Evolutionary conservation across 768 basidiomycete genomes (phyloP).

Genomic region (Sporobolomyces phaffii): DNA sequence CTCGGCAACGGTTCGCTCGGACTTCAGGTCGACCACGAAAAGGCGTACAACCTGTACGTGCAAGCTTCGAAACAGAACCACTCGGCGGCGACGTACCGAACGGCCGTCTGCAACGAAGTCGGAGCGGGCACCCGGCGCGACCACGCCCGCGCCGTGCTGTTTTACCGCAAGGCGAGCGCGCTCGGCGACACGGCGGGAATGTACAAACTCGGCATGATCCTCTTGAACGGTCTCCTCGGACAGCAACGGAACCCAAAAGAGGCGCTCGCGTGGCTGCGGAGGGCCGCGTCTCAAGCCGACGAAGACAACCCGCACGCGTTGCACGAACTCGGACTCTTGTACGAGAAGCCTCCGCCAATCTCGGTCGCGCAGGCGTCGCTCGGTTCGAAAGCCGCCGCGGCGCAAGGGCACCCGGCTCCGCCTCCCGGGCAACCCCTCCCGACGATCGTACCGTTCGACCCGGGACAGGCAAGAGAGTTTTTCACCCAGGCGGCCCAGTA

Average conservation of each 20-base stretch:
- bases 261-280: slow-evolving; percentile 85
- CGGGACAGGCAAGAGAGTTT: slow-evolving; percentile 71
- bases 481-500: slow-evolving; percentile 87
- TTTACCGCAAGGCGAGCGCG: slow-evolving; percentile 93
- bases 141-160: slow-evolving; percentile 78
- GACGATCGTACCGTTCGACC: slow-evolving; percentile 68
- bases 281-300: slow-evolving; percentile 94
- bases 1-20: slow-evolving; percentile 92
- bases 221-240: slow-evolving; percentile 73
- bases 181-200: slow-evolving; percentile 95
- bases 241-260: slow-evolving; percentile 82
- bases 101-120: slow-evolving; percentile 97
- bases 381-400: slow-evolving; percentile 26
- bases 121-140: slow-evolving; percentile 91
- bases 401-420: slow-evolving; percentile 15
- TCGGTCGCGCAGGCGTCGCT: slow-evolving; percentile 19
- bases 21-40: slow-evolving; percentile 93
- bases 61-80: slow-evolving; percentile 98
- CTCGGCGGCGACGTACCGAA: slow-evolving; percentile 86
- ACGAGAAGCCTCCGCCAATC: slow-evolving; percentile 54
- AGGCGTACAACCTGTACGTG: slow-evolving; percentile 92
- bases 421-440: slow-evolving; percentile 46
- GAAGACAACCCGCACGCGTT: slow-evolving; percentile 96
- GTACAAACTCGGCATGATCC: slow-evolving; percentile 99
- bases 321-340: slow-evolving; percentile 49